A percentile compares a stretch with the other conserved stretches of the same genome.
phyloP scores from a whole-genome alignment of 176 grass and related monocot species.

The Tillandsia fasciculata region DNA sequence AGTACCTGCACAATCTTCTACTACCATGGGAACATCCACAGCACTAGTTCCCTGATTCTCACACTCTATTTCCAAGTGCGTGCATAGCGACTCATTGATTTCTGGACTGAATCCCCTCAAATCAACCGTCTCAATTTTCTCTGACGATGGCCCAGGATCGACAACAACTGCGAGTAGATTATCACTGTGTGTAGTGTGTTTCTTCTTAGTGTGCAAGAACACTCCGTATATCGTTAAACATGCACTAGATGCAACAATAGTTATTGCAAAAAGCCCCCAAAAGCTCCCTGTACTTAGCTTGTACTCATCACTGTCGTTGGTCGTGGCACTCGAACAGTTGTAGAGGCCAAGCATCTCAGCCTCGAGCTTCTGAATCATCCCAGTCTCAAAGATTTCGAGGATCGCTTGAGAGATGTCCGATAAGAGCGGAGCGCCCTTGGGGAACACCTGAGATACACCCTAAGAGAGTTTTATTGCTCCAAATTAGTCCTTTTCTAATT shows the following conservation, averaged over 20 bases:
- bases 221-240: background rate
- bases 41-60: too few species aligned
- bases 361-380: conserved; percentile 13
- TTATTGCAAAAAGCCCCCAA: conserved; percentile 7
- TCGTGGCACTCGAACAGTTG: conserved; percentile 1
- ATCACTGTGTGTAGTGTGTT: too few species aligned
- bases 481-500: background rate
- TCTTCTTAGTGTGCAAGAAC: background rate
- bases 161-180: too few species aligned
- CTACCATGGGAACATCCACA: too few species aligned
- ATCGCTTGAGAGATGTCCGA: conserved; percentile 10
- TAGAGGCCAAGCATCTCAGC: conserved; percentile 1
- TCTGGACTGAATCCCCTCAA: too few species aligned
- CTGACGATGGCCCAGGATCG: too few species aligned
- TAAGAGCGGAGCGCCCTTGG: background rate
- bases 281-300: background rate
- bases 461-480: background rate
- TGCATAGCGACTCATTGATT: too few species aligned
- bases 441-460: conserved; percentile 22
- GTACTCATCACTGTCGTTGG: background rate
- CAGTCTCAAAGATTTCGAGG: conserved; percentile 12
- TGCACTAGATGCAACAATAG: background rate
- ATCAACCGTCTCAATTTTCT: too few species aligned
- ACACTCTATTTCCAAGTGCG: too few species aligned
- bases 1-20: too few species aligned